phyloP scores from a whole-genome alignment of 2,329 filamentous ascomycete species.

The Fusarium sambucinum region DNA sequence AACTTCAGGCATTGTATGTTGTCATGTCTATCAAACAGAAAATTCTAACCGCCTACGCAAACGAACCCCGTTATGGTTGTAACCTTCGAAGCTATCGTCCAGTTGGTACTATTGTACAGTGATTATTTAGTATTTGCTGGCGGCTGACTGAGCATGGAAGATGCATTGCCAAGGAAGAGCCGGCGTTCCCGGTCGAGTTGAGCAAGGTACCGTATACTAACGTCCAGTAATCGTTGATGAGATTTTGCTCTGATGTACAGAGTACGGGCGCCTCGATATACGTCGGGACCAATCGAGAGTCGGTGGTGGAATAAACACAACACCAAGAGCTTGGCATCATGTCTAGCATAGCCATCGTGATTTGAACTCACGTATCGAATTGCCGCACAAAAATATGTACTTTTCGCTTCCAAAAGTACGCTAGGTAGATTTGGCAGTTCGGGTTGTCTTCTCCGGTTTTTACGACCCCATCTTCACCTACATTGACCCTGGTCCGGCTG shows the following conservation, averaged over 20 bases:
- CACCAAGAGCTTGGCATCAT: slow-evolving; percentile 24
- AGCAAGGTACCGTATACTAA: neutral
- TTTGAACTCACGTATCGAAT: slow-evolving; percentile 7
- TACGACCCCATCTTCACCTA: slow-evolving; percentile 15
- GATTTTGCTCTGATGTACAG: slow-evolving; percentile 27
- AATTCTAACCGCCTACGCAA: slow-evolving; percentile 12
- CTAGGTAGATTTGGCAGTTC: neutral
- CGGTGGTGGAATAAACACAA: slow-evolving; percentile 4
- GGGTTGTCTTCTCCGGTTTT: slow-evolving; percentile 32
- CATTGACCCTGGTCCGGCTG: slow-evolving; percentile 26
- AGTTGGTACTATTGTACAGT: neutral
- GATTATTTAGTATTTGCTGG: slow-evolving; percentile 12
- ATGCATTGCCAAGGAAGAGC: slow-evolving; percentile 33
- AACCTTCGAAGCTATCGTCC: slow-evolving; percentile 10
- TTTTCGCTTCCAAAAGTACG: neutral
- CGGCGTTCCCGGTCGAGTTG: slow-evolving; percentile 30
- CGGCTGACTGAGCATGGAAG: slow-evolving; percentile 39
- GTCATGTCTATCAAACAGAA: neutral
- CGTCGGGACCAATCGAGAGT: slow-evolving; percentile 11
- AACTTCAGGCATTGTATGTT: neutral
- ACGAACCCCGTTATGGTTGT: slow-evolving; percentile 24
- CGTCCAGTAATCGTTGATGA: slow-evolving; percentile 1
- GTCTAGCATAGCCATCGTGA: slow-evolving; percentile 22
- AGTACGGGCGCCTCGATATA: slow-evolving; percentile 10
- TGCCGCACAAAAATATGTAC: slow-evolving; percentile 1